phyloP scores from a whole-genome alignment of 164 flowering plant species.

The Cinnamomum micranthum region DNA sequence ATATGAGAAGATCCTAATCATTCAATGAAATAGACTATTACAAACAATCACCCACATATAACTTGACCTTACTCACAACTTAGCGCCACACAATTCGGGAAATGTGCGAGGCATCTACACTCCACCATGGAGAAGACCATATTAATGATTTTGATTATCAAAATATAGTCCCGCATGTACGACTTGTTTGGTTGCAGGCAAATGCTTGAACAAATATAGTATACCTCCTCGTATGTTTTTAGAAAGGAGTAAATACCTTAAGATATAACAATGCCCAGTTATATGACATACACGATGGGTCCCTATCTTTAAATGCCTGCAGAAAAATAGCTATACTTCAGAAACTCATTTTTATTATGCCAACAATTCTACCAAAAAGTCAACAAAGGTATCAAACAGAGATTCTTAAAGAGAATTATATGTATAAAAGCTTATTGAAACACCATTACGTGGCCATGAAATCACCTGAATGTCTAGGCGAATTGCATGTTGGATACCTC shows the following conservation, averaged over 20 bases:
- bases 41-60: too few relatives aligned
- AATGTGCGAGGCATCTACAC: neutral
- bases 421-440: neutral
- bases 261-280: conserved; percentile 66
- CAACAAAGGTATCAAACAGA: neutral
- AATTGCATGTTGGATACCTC: conserved; percentile 57
- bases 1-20: too few relatives aligned
- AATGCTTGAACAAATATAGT: neutral
- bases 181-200: neutral
- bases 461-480: conserved; percentile 79
- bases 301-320: conserved; percentile 86
- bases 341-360: neutral
- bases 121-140: neutral
- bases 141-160: neutral
- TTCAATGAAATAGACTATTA: too few relatives aligned
- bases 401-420: neutral
- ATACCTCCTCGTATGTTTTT: neutral
- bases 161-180: neutral
- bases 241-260: conserved; percentile 42
- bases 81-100: neutral
- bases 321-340: conserved; percentile 2
- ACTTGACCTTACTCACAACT: neutral
- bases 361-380: neutral
- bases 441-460: conserved; percentile 7
- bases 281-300: conserved; percentile 85